Evolutionary conservation across 2,329 filamentous ascomycete species (phyloP).

Genomic region (Colletotrichum sp.): DNA sequence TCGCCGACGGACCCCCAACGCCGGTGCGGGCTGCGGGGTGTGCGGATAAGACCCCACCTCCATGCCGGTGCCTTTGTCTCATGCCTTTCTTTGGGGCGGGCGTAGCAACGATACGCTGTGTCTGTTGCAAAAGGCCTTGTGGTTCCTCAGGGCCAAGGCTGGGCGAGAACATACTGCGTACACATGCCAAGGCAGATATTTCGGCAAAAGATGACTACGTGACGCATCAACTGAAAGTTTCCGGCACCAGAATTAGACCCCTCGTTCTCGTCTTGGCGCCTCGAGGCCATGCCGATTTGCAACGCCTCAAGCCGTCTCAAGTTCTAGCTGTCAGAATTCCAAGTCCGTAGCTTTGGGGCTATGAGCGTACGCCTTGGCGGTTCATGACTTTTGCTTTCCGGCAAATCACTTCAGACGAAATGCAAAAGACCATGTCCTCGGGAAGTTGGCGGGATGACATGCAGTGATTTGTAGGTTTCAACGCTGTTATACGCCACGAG

Average conservation of each 20-base stretch:
- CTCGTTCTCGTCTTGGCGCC: background rate
- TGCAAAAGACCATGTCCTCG: background rate
- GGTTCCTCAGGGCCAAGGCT: background rate
- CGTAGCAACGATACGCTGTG: background rate
- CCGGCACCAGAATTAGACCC: background rate
- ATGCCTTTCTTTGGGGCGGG: background rate
- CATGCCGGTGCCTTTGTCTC: background rate
- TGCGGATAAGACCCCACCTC: background rate
- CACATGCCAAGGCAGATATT: background rate
- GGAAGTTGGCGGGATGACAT: background rate
- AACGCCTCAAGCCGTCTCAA: background rate
- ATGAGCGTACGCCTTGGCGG: background rate
- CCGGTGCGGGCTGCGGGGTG: background rate
- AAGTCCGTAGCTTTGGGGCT: background rate
- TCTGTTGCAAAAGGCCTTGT: background rate
- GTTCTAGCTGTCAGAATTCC: background rate
- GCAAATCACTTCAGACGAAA: background rate
- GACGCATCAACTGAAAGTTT: background rate
- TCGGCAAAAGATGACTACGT: background rate
- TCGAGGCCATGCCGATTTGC: background rate
- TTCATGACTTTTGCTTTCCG: background rate
- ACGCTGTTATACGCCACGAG: background rate
- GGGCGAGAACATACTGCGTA: background rate
- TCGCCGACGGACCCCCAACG: background rate
- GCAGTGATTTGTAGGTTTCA: background rate